Evolutionary conservation across 108 stramenopile genomes (phyloP).

Genomic region (Fistulifera solaris): DNA sequence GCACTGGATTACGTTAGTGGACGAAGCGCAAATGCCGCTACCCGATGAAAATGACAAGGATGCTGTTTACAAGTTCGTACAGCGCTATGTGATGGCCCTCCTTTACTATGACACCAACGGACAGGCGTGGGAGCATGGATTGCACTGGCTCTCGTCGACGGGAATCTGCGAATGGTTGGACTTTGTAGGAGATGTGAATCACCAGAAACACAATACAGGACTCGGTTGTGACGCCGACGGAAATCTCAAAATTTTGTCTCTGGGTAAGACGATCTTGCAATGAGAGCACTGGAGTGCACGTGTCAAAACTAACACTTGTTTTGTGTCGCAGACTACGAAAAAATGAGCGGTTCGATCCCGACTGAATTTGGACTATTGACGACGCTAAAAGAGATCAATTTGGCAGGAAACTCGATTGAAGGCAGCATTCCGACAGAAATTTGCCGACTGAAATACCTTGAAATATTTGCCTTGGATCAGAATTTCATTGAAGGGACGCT

Average conservation of each 20-base stretch:
- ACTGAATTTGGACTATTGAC: neutral
- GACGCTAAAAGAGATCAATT: neutral
- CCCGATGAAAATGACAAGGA: slow-evolving; percentile 5
- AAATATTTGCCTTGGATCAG: neutral
- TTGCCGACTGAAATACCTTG: neutral
- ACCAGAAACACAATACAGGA: too few species aligned
- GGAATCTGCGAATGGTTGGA: slow-evolving; percentile 28
- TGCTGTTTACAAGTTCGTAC: slow-evolving; percentile 20
- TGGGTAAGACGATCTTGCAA: too few species aligned
- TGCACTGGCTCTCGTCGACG: slow-evolving; percentile 13
- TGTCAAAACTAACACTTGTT: too few species aligned
- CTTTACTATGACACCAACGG: slow-evolving; percentile 33
- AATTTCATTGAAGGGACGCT: neutral
- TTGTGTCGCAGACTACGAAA: neutral
- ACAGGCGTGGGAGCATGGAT: slow-evolving; percentile 19
- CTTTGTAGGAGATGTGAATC: neutral
- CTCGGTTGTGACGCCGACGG: too few species aligned
- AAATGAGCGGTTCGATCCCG: neutral
- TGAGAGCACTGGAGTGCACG: too few species aligned
- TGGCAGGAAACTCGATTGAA: neutral
- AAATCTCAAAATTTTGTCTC: too few species aligned
- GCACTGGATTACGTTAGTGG: neutral
- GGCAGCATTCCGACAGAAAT: neutral
- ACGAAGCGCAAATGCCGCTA: neutral
- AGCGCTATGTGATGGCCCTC: slow-evolving; percentile 33